Conservation (phyloP, 2,329 filamentous ascomycete genomes). For the Paramyrothecium sp. region DNA sequence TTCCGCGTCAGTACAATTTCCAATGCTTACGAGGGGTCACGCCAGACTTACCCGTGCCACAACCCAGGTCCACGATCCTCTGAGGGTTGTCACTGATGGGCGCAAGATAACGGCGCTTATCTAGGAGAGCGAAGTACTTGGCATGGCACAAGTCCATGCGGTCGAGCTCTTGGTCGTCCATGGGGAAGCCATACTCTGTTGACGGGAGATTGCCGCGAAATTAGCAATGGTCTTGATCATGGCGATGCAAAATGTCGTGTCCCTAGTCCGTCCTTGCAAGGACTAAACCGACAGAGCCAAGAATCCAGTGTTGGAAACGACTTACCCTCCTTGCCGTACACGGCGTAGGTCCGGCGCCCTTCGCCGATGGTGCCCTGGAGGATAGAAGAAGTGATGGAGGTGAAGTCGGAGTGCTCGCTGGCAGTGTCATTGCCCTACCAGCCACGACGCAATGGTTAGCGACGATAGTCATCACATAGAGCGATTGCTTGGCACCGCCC, state of each 20-base stretch:
- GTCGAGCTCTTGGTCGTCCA: conserved; percentile 36
- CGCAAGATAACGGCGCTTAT: conserved; percentile 20
- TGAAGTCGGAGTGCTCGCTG: conserved; percentile 20
- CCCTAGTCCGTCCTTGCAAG: too few species aligned
- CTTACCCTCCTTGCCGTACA: conserved; percentile 29
- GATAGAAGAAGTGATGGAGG: conserved; percentile 25
- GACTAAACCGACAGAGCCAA: too few species aligned
- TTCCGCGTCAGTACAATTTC: not conserved
- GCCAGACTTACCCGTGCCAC: conserved; percentile 14
- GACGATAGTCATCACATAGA: not conserved
- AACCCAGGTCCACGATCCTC: conserved; percentile 25
- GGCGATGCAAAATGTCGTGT: too few species aligned
- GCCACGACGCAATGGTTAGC: not conserved
- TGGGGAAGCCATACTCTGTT: conserved; percentile 35
- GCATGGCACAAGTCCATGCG: conserved; percentile 36
- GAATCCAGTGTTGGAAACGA: not conserved
- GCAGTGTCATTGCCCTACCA: conserved; percentile 13
- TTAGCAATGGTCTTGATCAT: too few species aligned
- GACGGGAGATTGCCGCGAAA: not conserved
- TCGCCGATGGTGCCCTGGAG: conserved; percentile 22
- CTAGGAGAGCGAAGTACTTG: conserved; percentile 26
- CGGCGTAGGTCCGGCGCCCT: conserved; percentile 28
- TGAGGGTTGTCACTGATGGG: conserved; percentile 20
- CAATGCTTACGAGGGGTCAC: not conserved
- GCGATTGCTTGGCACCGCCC: not conserved